These are phyloP conservation scores for Blastobotrys aristatus DNA, from an alignment of 1,139 yeast genomes.

Conservation along the genomic window DNA sequence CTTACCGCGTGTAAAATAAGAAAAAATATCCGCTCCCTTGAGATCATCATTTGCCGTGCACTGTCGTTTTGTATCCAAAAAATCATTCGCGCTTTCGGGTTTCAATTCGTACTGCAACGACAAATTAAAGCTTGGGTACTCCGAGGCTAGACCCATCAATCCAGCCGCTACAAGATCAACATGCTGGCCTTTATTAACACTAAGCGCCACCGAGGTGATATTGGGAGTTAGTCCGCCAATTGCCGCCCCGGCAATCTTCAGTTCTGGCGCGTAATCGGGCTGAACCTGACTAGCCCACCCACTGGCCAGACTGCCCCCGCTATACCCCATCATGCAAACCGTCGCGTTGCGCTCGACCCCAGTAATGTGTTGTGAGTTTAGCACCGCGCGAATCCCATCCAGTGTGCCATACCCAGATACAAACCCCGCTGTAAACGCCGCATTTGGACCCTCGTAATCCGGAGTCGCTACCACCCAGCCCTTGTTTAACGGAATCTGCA, in stretches of 20 bases:
- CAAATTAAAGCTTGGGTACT: slow-evolving; percentile 10
- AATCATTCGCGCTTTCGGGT: slow-evolving; percentile 1
- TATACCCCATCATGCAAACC: slow-evolving; percentile 30
- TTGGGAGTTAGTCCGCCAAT: slow-evolving; percentile 28
- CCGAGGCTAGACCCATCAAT: slow-evolving; percentile 10
- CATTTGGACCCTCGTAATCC: slow-evolving; percentile 23
- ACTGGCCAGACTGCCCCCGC: slow-evolving; percentile 31
- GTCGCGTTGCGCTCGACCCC: slow-evolving; percentile 18
- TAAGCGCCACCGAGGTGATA: slow-evolving; percentile 18
- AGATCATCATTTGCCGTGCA: slow-evolving; percentile 7
- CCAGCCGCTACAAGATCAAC: slow-evolving; percentile 12
- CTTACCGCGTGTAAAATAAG: slow-evolving; percentile 22
- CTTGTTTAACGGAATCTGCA: slow-evolving; percentile 17
- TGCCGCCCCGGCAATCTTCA: slow-evolving; percentile 26
- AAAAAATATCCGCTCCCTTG: slow-evolving; percentile 18
- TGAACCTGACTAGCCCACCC: slow-evolving; percentile 33
- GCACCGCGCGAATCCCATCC: slow-evolving; percentile 22
- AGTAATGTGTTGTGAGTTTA: slow-evolving; percentile 16
- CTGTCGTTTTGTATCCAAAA: not conserved
- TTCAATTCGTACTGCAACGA: slow-evolving; percentile 3
- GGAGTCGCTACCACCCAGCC: slow-evolving; percentile 24
- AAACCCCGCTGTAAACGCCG: slow-evolving; percentile 23
- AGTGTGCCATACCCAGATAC: slow-evolving; percentile 20
- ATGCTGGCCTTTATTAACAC: slow-evolving; percentile 20
- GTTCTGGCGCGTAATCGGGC: slow-evolving; percentile 29